Evolutionary conservation across 225 moss, liverwort and hornwort species (phyloP).

Genomic region (Neckera pumila): DNA sequence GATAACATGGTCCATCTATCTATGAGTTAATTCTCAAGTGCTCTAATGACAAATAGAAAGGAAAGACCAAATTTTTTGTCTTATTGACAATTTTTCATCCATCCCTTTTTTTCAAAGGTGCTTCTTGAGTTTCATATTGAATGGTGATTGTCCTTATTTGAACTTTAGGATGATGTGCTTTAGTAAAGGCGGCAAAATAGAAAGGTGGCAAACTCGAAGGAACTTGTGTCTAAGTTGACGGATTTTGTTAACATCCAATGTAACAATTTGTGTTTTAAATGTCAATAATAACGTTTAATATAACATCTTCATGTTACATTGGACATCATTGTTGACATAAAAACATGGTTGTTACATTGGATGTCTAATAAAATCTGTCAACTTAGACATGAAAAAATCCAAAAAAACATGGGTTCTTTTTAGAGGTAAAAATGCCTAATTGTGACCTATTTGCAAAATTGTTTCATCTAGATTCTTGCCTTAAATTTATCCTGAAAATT

Average conservation of each 20-base stretch:
- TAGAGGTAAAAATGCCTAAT: background rate
- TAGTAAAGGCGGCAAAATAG: fast-evolving
- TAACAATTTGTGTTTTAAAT: no score
- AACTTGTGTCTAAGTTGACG: no score
- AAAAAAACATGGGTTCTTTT: no score
- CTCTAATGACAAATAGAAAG: background rate
- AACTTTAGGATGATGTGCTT: fast-evolving
- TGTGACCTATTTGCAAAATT: background rate
- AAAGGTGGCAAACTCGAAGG: no score
- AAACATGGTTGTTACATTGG: no score
- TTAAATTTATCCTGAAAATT: background rate
- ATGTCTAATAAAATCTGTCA: no score
- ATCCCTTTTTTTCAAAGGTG: background rate
- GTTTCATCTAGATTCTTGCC: fast-evolving
- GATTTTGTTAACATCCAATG: no score
- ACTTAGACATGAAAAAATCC: no score
- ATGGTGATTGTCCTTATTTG: background rate
- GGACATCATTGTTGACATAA: no score
- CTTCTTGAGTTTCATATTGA: background rate
- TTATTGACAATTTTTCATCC: fast-evolving
- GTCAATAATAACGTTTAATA: no score
- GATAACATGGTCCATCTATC: background rate
- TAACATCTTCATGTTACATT: no score
- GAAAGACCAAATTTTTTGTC: background rate
- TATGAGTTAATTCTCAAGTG: background rate